Base-by-base conservation (phyloP, 108 stramenopile genomes). In the Discostella pseudostelligera region DNA sequence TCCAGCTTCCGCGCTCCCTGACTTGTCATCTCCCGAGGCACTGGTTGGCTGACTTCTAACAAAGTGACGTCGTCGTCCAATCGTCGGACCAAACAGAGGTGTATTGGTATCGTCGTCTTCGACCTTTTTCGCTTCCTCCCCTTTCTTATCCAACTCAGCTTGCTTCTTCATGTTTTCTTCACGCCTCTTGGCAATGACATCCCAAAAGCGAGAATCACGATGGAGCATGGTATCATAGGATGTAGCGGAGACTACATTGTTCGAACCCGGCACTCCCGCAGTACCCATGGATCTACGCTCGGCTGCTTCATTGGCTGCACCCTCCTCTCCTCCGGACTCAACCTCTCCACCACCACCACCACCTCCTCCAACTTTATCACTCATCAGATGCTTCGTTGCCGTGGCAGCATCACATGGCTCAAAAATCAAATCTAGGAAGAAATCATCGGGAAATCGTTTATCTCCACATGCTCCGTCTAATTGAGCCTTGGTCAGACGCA, bases 351-450 rank as follows among this genome's bases (percentile, higher is more conserved):
- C 13, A 13, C 55, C 59, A 7, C 59, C 60, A 10, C 22, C 45
- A 6, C 39, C 19, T 10, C n/a, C 40, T n/a, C 12, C 20, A 35
- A 12, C 14, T 32, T 5, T 3, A 32, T 32, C 32, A 32, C 17
- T 29, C 32, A 74, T 69, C 39, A 87, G 61, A 65, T 85, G 79
- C 50, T 84, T 82, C 25, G 79, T 80, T 3, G 84, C 86, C 45
- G 70, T 81, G 40, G 87, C 86, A 10, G 83, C 76, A 66, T 88
- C 86, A n/a, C 86, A 83, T 19, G 95, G 81, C 58, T 93, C 97
- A 66, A 98, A 97, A 42, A 96, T 95, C 39, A 97, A 70, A 72
- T 98, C 97, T 29, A 98, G 28, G 78, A 92, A 96, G 63, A 96
- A 96, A 55, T 94, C 94, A 59, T 94, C 89, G 11, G 86, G 65